These are phyloP conservation scores for Zostera marina DNA, from an alignment of 116 monocot species.

Conservation along the genomic window DNA sequence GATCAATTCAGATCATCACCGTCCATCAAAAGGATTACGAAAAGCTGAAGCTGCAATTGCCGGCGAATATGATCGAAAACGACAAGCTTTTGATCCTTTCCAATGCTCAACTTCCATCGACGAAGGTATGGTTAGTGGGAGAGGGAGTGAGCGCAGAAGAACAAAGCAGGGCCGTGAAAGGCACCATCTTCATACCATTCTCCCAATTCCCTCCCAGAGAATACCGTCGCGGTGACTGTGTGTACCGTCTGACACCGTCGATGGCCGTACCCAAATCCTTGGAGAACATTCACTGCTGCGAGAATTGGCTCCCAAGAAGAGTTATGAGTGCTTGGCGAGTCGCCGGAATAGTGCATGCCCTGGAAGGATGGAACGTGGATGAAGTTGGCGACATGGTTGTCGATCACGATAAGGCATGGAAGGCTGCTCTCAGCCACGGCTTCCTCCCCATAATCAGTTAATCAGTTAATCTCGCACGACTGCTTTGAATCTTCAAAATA, in stretches of 20 bases:
- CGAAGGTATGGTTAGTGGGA: conserved; percentile 67
- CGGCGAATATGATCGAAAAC: conserved; percentile 4
- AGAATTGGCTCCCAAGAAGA: conserved; percentile 87
- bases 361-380: conserved; percentile 44
- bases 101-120: background rate
- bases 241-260: conserved; percentile 49
- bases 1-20: conserved; percentile 44
- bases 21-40: conserved; percentile 31
- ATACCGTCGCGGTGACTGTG: conserved; percentile 37
- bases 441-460: conserved; percentile 26
- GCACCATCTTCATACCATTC: conserved; percentile 47
- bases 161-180: conserved; percentile 41
- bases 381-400: conserved; percentile 32
- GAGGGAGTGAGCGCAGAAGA: conserved; percentile 37
- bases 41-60: conserved; percentile 28
- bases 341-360: conserved; percentile 61
- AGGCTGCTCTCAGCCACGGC: conserved; percentile 48
- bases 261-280: conserved; percentile 49
- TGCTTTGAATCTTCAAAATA: too few relatives aligned
- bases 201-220: conserved; percentile 48
- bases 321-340: conserved; percentile 69
- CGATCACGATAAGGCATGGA: conserved; percentile 36
- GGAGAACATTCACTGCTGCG: conserved; percentile 72
- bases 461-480: too few relatives aligned
- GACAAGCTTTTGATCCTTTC: too few relatives aligned